Percentiles rank a stretch among this genome's conserved stretches.
Conservation (phyloP, 1,284 basidiomycete species). For the Papiliotrema fonsecae region DNA sequence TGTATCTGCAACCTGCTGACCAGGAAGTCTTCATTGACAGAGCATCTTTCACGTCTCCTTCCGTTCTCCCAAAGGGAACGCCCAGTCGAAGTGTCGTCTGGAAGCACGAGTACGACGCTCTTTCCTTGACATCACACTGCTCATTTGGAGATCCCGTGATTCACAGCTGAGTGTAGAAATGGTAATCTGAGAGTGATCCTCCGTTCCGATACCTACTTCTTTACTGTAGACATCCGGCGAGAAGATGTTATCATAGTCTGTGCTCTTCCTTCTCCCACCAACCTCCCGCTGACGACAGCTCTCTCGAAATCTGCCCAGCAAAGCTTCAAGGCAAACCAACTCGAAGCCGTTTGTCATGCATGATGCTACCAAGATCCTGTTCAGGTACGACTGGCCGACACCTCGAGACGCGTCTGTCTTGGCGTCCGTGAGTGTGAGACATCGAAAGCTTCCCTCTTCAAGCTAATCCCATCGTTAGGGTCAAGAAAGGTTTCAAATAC, state of each 20-base stretch:
- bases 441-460: neutral
- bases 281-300: no score
- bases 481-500: constrained; percentile 13
- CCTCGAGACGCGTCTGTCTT: neutral
- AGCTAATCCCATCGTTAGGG: neutral
- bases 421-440: neutral
- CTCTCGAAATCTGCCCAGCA: neutral
- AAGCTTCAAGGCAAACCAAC: neutral
- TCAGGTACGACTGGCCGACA: constrained; percentile 7
- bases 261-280: no score
- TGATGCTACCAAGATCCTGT: neutral
- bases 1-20: neutral
- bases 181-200: neutral
- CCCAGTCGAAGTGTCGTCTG: constrained; percentile 8
- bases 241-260: no score
- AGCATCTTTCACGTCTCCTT: constrained; percentile 5
- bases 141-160: neutral
- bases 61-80: constrained; percentile 8
- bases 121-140: neutral
- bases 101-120: constrained; percentile 11
- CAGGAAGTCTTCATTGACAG: constrained; percentile 1
- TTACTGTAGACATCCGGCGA: no score
- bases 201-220: no score
- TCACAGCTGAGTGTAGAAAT: neutral
- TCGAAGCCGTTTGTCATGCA: neutral